Evolutionary conservation across 2,329 filamentous ascomycete genomes (phyloP), one percentile per base, ranked within the genome.

Genomic region (Fusarium sp.): DNA sequence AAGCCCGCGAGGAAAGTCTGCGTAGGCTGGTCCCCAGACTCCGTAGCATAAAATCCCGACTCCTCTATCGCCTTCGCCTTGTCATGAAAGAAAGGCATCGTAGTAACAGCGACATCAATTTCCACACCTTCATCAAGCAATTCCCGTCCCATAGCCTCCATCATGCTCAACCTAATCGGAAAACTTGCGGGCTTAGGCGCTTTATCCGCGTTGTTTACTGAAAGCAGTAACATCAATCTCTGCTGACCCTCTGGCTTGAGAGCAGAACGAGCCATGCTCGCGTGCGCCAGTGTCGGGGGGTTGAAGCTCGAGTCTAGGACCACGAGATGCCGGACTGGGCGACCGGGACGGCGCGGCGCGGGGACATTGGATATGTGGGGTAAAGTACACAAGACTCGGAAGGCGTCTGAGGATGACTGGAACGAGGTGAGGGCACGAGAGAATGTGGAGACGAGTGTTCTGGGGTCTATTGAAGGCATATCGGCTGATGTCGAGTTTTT

Each of bases 1-100:
- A 89, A 95, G 29, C 93, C 93, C 3, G 89, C 87, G 4, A 94
- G 85, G 74, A 92, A 92, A 6, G 92, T 81, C 73, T 94, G 91
- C 56, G 85, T 81, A 10, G 78, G 75, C 12, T 75, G 49, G 20
- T 27, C 20, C 12, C 32, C 40, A 30, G 16, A 59, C 9, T 34
- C n/a, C 9, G 40, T 22, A 69, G 27, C 30, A 16, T 87, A 89
- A 40, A 82, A 81, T 0, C 81, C 80, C 1, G 79, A 78, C 11
- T 78, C 74, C 0, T 83, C 80, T 29, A 94, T 88, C 2, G 87
- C 88, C 15, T 75, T 71, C 10, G 88, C 88, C 80, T 95, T 95
- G 74, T 91, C 89, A 62, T 88, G 88, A 74, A 95, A 96, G 76
- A 91, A 94, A 1, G 92, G 90, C 73, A 87, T 84, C 38, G 86